phyloP scores from a whole-genome alignment of 2,329 filamentous ascomycete genomes.

The Neonectria coccinea region DNA sequence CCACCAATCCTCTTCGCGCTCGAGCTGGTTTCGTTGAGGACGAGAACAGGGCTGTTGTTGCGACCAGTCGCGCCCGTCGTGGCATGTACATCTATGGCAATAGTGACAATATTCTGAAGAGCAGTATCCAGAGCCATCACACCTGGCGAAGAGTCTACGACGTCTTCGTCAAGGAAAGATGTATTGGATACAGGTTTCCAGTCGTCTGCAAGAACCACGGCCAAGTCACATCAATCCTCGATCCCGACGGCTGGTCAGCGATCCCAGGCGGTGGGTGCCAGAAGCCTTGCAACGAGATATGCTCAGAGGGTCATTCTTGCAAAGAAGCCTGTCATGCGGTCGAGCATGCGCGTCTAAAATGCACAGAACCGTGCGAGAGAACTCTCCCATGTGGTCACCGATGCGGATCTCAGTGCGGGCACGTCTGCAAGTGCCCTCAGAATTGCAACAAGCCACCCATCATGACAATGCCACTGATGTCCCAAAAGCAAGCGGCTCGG shows the following conservation, averaged over 20 bases:
- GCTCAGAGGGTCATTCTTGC: slow-evolving; percentile 40
- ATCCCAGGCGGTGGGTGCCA: slow-evolving; percentile 40
- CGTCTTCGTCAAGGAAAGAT: slow-evolving; percentile 54
- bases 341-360: slow-evolving; percentile 41
- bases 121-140: slow-evolving; percentile 52
- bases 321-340: slow-evolving; percentile 34
- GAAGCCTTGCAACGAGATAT: slow-evolving; percentile 30
- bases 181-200: slow-evolving; percentile 60
- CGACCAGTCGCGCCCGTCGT: slow-evolving; percentile 75
- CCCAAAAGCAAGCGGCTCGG: neutral
- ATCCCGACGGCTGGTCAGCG: slow-evolving; percentile 63
- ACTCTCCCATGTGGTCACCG: slow-evolving; percentile 36
- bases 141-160: slow-evolving; percentile 57
- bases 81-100: slow-evolving; percentile 92
- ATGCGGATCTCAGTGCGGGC: slow-evolving; percentile 34
- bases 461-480: neutral
- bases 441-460: slow-evolving; percentile 26
- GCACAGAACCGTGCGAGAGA: slow-evolving; percentile 43
- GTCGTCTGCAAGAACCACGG: slow-evolving; percentile 72
- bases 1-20: slow-evolving; percentile 52
- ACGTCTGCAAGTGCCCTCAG: slow-evolving; percentile 32
- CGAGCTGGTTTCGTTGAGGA: slow-evolving; percentile 80
- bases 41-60: slow-evolving; percentile 68
- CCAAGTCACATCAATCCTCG: slow-evolving; percentile 61
- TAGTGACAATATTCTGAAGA: slow-evolving; percentile 63